Base-by-base conservation (phyloP, 2,329 filamentous ascomycete species). In the Xylariaceae sp. region DNA sequence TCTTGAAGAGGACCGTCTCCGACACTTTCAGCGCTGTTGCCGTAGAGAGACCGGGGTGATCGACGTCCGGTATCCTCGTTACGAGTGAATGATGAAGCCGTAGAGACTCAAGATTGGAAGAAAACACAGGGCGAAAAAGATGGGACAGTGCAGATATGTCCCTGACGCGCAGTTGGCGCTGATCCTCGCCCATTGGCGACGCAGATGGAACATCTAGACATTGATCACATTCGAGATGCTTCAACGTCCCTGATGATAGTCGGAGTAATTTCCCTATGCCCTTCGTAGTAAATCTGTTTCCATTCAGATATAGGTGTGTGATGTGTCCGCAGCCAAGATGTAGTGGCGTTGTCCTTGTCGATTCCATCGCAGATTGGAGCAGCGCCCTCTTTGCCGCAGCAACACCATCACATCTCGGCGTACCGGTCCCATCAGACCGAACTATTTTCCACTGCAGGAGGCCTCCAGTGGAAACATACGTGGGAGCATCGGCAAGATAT, bases 71-170 rank as follows among this genome's bases (percentile, higher is more conserved):
- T 7, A 82, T 74, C 47, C 78, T 76, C 0, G 84, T 87, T 4
- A 87, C 77, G 1, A 86, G 64, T 0, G 83, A 86, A 67, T 87
- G 84, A 55, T 87, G 84, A 4, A 85, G 73, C 10, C 80, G 77
- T 1, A 87, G 70, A 1, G 73, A 73, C 37, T 79, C 77, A 3
- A 87, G 72, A 62, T 82, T 82, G 1, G 80, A 78, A 1, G 80
- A 82, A 54, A 81, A 72, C 0, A 80, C 77, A 0, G 82, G 82
- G 0, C 82, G 76, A 57, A 84, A 78, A 7, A 80, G 63, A 64
- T 83, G 75, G 0, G 77, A 72, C 3, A 73, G 72, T 6, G 78
- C 78, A 8, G 80, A 64, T 6, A 80, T 69, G 13, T 81, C 82
- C 34, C 69, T 65, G 2, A 83, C 59, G 15, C 60, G 72, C 2